phyloP scores from a whole-genome alignment of 768 basidiomycete species.

The Mycena kentingensis region DNA sequence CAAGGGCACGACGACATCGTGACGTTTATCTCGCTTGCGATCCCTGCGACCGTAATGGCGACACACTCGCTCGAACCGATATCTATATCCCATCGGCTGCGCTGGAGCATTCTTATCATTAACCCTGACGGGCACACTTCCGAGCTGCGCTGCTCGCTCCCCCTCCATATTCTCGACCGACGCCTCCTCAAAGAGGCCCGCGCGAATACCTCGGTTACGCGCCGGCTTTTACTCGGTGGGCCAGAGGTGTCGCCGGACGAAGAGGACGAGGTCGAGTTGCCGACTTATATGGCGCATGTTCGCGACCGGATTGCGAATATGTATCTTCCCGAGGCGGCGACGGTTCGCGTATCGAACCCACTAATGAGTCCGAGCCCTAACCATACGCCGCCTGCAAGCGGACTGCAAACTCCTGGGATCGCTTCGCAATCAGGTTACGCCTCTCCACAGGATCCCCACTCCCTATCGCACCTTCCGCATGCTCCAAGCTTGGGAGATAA shows the following conservation, averaged over 20 bases:
- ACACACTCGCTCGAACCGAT: conserved; percentile 79
- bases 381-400: conserved; percentile 30
- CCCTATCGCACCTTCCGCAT: conserved; percentile 46
- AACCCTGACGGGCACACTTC: conserved; percentile 93
- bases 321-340: conserved; percentile 65
- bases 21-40: conserved; percentile 57
- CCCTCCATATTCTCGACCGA: conserved; percentile 79
- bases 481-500: conserved; percentile 45
- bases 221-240: conserved; percentile 62
- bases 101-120: conserved; percentile 75
- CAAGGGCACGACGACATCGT: conserved; percentile 50
- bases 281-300: conserved; percentile 87
- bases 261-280: conserved; percentile 74
- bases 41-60: conserved; percentile 66
- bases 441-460: conserved; percentile 43
- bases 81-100: conserved; percentile 72
- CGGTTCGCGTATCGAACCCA: conserved; percentile 64
- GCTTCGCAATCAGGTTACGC: conserved; percentile 35
- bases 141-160: conserved; percentile 92
- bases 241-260: conserved; percentile 40
- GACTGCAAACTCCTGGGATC: conserved; percentile 18
- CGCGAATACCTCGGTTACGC: conserved; percentile 68
- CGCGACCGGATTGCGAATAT: conserved; percentile 86
- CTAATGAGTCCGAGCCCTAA: conserved; percentile 51
- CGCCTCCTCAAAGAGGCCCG: conserved; percentile 76